These are phyloP conservation scores for Selaginella moellendorffii DNA, from an alignment of 75 land plant genomes.

Conservation along the genomic window DNA sequence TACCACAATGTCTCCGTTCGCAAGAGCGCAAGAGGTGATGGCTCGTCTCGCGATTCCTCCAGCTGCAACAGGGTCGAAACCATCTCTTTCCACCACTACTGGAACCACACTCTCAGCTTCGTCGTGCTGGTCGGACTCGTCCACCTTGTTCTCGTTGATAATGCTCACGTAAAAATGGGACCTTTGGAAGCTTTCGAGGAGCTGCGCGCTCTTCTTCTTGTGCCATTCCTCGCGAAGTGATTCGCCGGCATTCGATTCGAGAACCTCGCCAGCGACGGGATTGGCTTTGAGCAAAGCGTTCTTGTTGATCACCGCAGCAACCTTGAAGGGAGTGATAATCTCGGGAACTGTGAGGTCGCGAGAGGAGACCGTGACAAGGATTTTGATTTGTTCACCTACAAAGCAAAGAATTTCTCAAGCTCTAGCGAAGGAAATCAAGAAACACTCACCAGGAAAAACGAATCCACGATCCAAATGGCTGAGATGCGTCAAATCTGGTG, in stretches of 20 bases:
- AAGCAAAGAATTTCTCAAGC: background rate
- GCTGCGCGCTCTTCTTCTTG: conserved; percentile 39
- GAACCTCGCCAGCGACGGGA: conserved; percentile 4
- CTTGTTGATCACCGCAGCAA: conserved; percentile 77
- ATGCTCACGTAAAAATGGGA: conserved; percentile 85
- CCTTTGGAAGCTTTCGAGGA: conserved; percentile 55
- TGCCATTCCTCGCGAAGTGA: conserved; percentile 50
- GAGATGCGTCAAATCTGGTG: conserved; percentile 41
- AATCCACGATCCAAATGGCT: conserved; percentile 60
- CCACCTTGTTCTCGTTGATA: conserved; percentile 10
- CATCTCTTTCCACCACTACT: conserved; percentile 63
- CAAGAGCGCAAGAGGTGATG: conserved; percentile 53
- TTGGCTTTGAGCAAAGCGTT: conserved; percentile 15
- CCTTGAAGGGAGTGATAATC: conserved; percentile 77
- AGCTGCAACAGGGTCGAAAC: conserved; percentile 59
- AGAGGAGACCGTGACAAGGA: conserved; percentile 62
- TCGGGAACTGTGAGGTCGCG: conserved; percentile 44
- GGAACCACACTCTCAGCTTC: conserved; percentile 15
- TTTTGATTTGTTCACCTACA: conserved; percentile 78
- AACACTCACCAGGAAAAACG: conserved; percentile 70
- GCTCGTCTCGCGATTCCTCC: conserved; percentile 75
- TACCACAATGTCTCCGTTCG: conserved; percentile 96
- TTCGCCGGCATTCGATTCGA: conserved; percentile 29
- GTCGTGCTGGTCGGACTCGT: conserved; percentile 13
- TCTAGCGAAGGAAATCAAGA: background rate